Percentiles rank a stretch among this genome's conserved stretches.
phyloP scores from a whole-genome alignment of 2,329 filamentous ascomycete genomes.

The Aspergillus carbonarius region DNA sequence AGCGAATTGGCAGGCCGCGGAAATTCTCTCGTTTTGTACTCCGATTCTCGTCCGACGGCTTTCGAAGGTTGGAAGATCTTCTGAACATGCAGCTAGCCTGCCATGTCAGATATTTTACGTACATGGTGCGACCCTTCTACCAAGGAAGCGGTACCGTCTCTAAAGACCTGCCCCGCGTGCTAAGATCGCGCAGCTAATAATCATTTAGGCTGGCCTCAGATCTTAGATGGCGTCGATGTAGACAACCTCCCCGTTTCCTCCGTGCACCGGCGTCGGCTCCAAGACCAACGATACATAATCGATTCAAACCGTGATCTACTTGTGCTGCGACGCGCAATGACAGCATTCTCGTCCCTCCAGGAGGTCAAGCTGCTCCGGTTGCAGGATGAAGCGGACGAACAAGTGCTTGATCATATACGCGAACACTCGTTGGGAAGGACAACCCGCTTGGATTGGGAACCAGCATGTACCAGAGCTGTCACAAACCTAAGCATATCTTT shows the following conservation, averaged over 20 bases:
- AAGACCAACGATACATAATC: slow-evolving; percentile 49
- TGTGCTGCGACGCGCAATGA: slow-evolving; percentile 56
- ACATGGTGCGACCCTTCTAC: slow-evolving; percentile 43
- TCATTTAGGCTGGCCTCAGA: slow-evolving; percentile 30
- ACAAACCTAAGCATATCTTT: slow-evolving; percentile 59
- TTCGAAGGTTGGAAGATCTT: slow-evolving; percentile 35
- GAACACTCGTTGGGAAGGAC: slow-evolving; percentile 47
- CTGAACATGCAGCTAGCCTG: slow-evolving; percentile 38
- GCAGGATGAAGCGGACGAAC: slow-evolving; percentile 59
- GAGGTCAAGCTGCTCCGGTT: slow-evolving; percentile 65
- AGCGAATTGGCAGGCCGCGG: slow-evolving; percentile 40
- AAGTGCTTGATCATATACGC: slow-evolving; percentile 54
- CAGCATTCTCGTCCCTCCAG: slow-evolving; percentile 60
- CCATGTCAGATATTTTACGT: slow-evolving; percentile 40
- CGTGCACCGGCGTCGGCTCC: slow-evolving; percentile 32
- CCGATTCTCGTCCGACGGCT: slow-evolving; percentile 37
- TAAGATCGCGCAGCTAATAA: slow-evolving; percentile 20
- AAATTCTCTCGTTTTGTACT: slow-evolving; percentile 40
- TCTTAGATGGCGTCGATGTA: slow-evolving; percentile 22
- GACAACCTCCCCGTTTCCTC: slow-evolving; percentile 24
- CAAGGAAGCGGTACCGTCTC: slow-evolving; percentile 38
- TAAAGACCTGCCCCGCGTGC: slow-evolving; percentile 11
- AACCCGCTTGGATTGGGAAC: slow-evolving; percentile 59
- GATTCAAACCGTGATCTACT: slow-evolving; percentile 51
- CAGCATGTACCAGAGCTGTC: slow-evolving; percentile 62